A percentile compares a stretch with the other conserved stretches of the same genome.
Evolutionary conservation across 1,284 basidiomycete genomes (phyloP).

Genomic region (Meripilus lineatus): DNA sequence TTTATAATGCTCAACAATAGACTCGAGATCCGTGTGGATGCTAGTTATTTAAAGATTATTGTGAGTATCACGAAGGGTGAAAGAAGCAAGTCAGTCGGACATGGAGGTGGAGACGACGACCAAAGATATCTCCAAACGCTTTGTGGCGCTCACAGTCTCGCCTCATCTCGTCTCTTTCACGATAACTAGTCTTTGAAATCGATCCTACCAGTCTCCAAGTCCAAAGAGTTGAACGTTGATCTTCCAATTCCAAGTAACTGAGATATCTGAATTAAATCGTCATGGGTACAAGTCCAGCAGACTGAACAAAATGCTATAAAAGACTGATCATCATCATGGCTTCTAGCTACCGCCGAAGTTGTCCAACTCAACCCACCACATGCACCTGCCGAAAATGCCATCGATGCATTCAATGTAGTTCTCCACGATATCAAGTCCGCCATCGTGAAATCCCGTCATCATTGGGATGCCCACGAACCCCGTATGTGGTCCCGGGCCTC

Average conservation of each 20-base stretch:
- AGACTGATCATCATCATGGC: neutral
- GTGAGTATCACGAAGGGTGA: too few relatives aligned
- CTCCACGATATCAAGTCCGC: constrained; percentile 53
- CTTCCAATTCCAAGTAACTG: neutral
- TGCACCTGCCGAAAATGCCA: constrained; percentile 47
- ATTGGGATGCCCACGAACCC: constrained; percentile 72
- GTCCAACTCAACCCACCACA: constrained; percentile 56
- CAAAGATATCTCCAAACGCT: too few relatives aligned
- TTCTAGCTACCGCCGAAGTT: constrained; percentile 50
- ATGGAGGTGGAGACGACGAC: too few relatives aligned
- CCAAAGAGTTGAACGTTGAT: neutral
- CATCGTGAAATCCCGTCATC: constrained; percentile 55
- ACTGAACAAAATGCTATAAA: neutral
- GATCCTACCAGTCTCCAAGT: neutral
- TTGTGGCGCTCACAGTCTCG: neutral
- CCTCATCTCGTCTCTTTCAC: neutral
- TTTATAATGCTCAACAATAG: too few relatives aligned
- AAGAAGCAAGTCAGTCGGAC: too few relatives aligned
- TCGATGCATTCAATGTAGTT: constrained; percentile 58
- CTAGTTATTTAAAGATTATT: too few relatives aligned
- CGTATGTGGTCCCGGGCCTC: constrained; percentile 64
- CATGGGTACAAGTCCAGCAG: neutral
- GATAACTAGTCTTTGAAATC: neutral
- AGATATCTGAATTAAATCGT: neutral
- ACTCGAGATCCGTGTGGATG: too few relatives aligned